A percentile compares a stretch with the other conserved stretches of the same genome.
These are phyloP conservation scores for Fusarium incarnatum DNA, from an alignment of 2,329 filamentous ascomycete species.

Conservation along the genomic window DNA sequence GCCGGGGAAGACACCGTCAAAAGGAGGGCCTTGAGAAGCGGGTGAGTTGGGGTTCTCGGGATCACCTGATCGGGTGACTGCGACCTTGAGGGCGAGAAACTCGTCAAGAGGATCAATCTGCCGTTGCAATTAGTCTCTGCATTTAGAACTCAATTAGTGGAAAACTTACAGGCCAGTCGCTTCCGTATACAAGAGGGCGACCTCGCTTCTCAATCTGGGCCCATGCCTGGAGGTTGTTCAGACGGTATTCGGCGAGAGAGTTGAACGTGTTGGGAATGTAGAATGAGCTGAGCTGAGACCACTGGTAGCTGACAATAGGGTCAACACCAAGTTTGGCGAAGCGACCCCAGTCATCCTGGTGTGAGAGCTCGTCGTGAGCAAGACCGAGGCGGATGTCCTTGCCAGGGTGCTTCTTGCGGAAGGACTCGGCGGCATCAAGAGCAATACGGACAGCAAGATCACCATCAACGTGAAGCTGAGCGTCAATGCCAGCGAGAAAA, in stretches of 20 bases:
- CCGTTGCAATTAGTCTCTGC: background rate
- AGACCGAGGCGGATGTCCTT: slow-evolving; percentile 42
- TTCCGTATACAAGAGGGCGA: slow-evolving; percentile 41
- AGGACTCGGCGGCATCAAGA: slow-evolving; percentile 41
- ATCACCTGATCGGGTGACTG: slow-evolving; percentile 44
- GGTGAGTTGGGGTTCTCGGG: slow-evolving; percentile 44
- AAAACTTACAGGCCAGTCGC: slow-evolving; percentile 46
- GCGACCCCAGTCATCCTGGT: slow-evolving; percentile 42
- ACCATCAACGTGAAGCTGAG: slow-evolving; percentile 44
- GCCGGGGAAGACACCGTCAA: slow-evolving; percentile 38
- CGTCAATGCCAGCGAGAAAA: slow-evolving; percentile 39
- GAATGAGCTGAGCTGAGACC: slow-evolving; percentile 45
- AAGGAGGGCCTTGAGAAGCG: slow-evolving; percentile 37
- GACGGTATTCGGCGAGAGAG: slow-evolving; percentile 37
- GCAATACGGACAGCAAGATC: slow-evolving; percentile 43
- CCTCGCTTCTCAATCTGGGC: slow-evolving; percentile 33
- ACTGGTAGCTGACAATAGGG: slow-evolving; percentile 45
- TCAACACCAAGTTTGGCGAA: slow-evolving; percentile 44
- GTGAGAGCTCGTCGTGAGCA: slow-evolving; percentile 44
- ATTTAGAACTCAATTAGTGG: no score
- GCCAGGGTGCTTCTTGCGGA: slow-evolving; percentile 34
- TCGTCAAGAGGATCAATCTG: slow-evolving; percentile 47
- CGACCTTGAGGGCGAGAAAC: slow-evolving; percentile 46
- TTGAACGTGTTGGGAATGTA: slow-evolving; percentile 44
- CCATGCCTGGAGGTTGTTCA: slow-evolving; percentile 47